Conservation (phyloP, 148 eudicot species). For the Amaranthus palmeri region DNA sequence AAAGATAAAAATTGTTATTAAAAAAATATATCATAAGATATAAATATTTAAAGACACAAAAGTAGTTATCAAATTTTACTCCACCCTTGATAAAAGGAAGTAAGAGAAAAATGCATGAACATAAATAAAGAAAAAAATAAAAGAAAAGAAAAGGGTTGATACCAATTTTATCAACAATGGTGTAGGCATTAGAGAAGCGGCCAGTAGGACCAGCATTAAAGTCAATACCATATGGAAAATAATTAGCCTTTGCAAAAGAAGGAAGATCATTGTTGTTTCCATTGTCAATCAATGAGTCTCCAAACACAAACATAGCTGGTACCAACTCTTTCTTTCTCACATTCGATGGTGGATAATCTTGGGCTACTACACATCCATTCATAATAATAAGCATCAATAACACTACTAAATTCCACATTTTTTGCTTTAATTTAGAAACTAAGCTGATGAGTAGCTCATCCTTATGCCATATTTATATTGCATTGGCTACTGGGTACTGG, state of each 20-base stretch:
- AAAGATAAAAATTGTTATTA: no score
- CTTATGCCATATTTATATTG: no score
- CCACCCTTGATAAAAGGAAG: no score
- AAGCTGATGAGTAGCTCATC: no score
- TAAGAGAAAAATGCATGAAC: no score
- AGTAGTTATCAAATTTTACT: no score
- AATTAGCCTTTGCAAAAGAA: constrained; percentile 85
- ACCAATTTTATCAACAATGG: constrained; percentile 89
- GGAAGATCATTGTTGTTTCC: constrained; percentile 82
- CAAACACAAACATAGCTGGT: constrained; percentile 85
- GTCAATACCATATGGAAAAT: constrained; percentile 88
- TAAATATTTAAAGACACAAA: no score
- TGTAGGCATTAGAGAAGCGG: constrained; percentile 84
- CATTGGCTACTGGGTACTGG: no score
- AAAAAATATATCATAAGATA: no score
- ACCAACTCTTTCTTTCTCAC: constrained; percentile 34
- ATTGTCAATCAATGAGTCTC: constrained; percentile 89
- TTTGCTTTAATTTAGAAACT: neutral
- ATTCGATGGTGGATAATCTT: constrained; percentile 7
- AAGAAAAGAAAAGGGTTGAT: neutral
- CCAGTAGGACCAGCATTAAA: constrained; percentile 84
- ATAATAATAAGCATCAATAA: constrained; percentile 5
- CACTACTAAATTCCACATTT: neutral
- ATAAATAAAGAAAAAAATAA: no score
- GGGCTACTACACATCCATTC: constrained; percentile 17